Conservation (phyloP, 495 filamentous ascomycete genomes). For the Ascodesmis nigricans region DNA sequence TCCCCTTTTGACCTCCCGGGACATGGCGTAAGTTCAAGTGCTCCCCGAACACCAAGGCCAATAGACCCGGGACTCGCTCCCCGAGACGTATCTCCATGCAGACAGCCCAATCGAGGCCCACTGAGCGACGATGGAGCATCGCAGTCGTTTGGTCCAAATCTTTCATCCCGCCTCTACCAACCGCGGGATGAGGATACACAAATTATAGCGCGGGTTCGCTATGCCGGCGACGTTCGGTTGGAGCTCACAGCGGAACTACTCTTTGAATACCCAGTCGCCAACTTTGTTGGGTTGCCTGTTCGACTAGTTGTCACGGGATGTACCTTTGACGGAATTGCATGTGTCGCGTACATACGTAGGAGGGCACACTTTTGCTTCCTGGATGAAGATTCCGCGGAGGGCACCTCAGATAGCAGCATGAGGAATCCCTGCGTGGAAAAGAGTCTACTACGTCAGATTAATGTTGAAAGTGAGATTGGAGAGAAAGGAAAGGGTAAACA, state of each 20-base stretch:
- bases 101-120: conserved; percentile 1
- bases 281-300: conserved; percentile 80
- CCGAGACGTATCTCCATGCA: conserved; percentile 7
- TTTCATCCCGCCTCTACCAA: conserved; percentile 26
- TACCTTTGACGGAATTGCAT: conserved; percentile 81
- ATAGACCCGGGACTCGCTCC: conserved; percentile 1
- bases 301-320: conserved; percentile 83
- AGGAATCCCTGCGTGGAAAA: no score
- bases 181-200: conserved; percentile 51
- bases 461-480: conserved; percentile 93
- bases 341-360: conserved; percentile 71
- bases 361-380: conserved; percentile 79
- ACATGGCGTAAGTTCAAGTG: no score
- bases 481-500: conserved; percentile 75
- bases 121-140: no score
- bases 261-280: conserved; percentile 93
- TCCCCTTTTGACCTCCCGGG: conserved; percentile 9
- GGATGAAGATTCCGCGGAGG: conserved; percentile 41
- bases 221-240: conserved; percentile 62
- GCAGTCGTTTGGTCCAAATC: no score
- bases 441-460: conserved; percentile 55
- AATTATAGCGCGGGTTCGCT: conserved; percentile 69
- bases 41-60: no score
- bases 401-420: conserved; percentile 34
- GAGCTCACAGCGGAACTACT: conserved; percentile 83